Base-by-base conservation (phyloP, 2,329 filamentous ascomycete species). In the Neurospora sp. region DNA sequence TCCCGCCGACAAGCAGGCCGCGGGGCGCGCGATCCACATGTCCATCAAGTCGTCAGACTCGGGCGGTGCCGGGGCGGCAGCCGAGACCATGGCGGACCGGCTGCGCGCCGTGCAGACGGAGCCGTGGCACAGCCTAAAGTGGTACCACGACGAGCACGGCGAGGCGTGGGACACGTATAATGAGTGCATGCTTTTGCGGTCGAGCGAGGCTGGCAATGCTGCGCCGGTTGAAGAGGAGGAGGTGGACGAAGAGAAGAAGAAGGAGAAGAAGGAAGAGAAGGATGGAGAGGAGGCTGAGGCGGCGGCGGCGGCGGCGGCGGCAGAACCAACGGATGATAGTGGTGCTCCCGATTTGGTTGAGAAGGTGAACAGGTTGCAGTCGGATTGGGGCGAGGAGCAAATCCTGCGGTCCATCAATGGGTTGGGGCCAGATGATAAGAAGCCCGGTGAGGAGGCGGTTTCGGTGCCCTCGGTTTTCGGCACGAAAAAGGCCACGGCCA, bases 81-180 rank as follows among this genome's bases (percentile, higher is more conserved):
- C 87, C 33, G 87, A 91, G 74, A 94, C 89, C 42, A 96, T 91
- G 83, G 90, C 87, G 72, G 86, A 91, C 76, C 88, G 93, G 38
- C 86, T 98, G 73, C 88, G 91, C 75, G 82, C 85, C 66, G 93
- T 96, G 62, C 92, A 96, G 81, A 87, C 89, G 68, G 95, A 99
- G 78, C 83, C 85, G 70, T 99, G 96, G 96, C 87, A 88, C 73
- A 87, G 85, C 72, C 86, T 97, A 79, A 85, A 88, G 72, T 97
- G 94, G 83, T 86, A 91, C 68, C 92, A 97, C 78, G 93, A 96
- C 79, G 91, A 96, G 76, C 88, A 89, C 69, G 85, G 89, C 73
- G 86, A 88, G 70, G 90, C 93, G 3, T 97, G 92, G 88, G 86
- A 88, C 38, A 85, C 89, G 39, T 97, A 93, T 79, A 86, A 90